Conservation (phyloP, 129 eudicot species). For the Centaurea solstitialis region DNA sequence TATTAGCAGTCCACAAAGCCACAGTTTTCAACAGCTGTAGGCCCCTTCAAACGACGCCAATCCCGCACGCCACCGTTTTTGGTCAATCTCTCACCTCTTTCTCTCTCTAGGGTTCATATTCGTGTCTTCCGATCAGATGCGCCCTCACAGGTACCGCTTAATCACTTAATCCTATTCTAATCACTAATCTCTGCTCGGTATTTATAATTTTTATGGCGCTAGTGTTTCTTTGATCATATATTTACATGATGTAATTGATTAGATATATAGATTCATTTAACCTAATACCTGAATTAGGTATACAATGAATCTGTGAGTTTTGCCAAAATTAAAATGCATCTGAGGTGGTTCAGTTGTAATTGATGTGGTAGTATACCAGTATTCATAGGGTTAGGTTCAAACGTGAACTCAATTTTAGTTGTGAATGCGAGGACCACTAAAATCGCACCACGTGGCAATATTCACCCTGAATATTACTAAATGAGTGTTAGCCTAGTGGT, state of each 20-base stretch:
- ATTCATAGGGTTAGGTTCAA: too few relatives aligned
- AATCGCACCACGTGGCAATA: too few relatives aligned
- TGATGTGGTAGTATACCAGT: conserved; percentile 11
- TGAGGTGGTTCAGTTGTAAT: conserved; percentile 8
- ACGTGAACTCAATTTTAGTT: too few relatives aligned
- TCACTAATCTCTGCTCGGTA: conserved; percentile 28
- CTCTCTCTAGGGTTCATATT: conserved; percentile 2
- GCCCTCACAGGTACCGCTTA: conserved; percentile 38
- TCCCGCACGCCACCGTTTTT: conserved; percentile 9
- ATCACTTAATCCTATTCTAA: conserved; percentile 25
- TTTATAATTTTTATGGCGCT: conserved; percentile 15
- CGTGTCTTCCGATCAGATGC: conserved; percentile 21
- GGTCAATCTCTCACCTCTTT: background rate
- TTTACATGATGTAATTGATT: background rate
- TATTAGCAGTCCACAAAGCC: background rate
- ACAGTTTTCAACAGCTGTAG: conserved; percentile 29
- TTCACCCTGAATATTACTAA: too few relatives aligned
- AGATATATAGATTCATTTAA: background rate
- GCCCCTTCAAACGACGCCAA: background rate
- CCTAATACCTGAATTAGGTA: background rate
- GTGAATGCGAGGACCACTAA: too few relatives aligned
- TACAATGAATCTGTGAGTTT: background rate
- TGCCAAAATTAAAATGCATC: background rate
- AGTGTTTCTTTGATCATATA: background rate
- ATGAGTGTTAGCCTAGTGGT: too few relatives aligned